These are phyloP conservation scores for Trypanosoma congolense DNA, from an alignment of 208 protist genomes.

Conservation along the genomic window DNA sequence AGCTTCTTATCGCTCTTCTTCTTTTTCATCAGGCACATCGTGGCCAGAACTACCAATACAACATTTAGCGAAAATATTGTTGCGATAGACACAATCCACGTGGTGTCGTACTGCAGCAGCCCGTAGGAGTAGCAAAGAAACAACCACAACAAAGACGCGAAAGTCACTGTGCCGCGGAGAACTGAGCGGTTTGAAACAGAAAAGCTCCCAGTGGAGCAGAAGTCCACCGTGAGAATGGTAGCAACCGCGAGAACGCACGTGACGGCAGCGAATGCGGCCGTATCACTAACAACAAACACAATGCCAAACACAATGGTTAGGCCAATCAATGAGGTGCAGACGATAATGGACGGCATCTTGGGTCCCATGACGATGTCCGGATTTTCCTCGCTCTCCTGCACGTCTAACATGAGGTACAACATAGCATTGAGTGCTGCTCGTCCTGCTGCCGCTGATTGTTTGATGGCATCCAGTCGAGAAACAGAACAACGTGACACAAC, in stretches of 20 bases:
- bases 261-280: slow-evolving; percentile 35
- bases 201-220: slow-evolving; percentile 46
- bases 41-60: slow-evolving; percentile 29
- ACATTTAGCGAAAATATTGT: slow-evolving; percentile 31
- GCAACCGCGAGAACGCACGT: slow-evolving; percentile 23
- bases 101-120: slow-evolving; percentile 29
- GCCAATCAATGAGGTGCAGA: slow-evolving; percentile 45
- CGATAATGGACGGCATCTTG: slow-evolving; percentile 47
- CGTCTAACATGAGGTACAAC: slow-evolving; percentile 29
- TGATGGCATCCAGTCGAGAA: slow-evolving; percentile 38
- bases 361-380: slow-evolving; percentile 14
- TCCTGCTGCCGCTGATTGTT: slow-evolving; percentile 11
- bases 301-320: slow-evolving; percentile 60
- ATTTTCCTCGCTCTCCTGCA: slow-evolving; percentile 19
- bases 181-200: slow-evolving; percentile 38
- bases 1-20: slow-evolving; percentile 24
- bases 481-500: slow-evolving; percentile 53
- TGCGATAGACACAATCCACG: slow-evolving; percentile 36
- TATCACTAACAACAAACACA: slow-evolving; percentile 62
- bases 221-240: slow-evolving; percentile 51
- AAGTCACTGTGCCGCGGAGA: slow-evolving; percentile 43
- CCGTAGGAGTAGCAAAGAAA: slow-evolving; percentile 56
- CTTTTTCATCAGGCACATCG: slow-evolving; percentile 33
- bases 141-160: slow-evolving; percentile 51
- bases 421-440: slow-evolving; percentile 16